phyloP scores from a whole-genome alignment of 83 land plant genomes.

The Diphasiastrum complanatum region DNA sequence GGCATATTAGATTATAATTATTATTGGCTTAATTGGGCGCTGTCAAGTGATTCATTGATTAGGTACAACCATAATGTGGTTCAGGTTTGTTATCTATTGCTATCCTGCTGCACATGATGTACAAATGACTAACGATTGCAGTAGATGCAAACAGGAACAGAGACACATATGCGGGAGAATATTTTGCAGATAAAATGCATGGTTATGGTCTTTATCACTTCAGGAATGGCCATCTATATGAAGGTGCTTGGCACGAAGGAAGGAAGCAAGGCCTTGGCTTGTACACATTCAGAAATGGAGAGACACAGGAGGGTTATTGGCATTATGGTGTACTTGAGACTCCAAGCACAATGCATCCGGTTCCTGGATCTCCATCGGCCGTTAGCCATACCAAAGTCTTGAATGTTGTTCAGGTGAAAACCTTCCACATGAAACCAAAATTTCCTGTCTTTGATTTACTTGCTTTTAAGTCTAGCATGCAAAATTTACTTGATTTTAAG shows the following conservation, averaged over 20 bases:
- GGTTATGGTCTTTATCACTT: slow-evolving; percentile 87
- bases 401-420: slow-evolving; percentile 67
- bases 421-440: slow-evolving; percentile 28
- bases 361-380: slow-evolving; percentile 40
- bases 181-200: slow-evolving; percentile 88
- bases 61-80: too few relatives aligned
- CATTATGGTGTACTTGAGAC: slow-evolving; percentile 57
- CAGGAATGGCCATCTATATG: slow-evolving; percentile 79
- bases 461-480: not conserved
- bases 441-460: slow-evolving; percentile 4
- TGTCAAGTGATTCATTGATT: too few relatives aligned
- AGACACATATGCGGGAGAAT: slow-evolving; percentile 84
- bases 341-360: slow-evolving; percentile 45
- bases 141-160: too few relatives aligned
- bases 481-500: not conserved
- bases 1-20: too few relatives aligned
- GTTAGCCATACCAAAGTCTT: slow-evolving; percentile 60
- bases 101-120: too few relatives aligned
- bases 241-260: slow-evolving; percentile 96
- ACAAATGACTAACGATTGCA: too few relatives aligned
- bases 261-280: slow-evolving; percentile 80
- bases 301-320: slow-evolving; percentile 76
- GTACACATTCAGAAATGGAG: slow-evolving; percentile 85
- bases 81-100: too few relatives aligned
- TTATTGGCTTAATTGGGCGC: too few relatives aligned